Percentiles rank a stretch among this genome's conserved stretches.
Conservation (phyloP, 1,284 basidiomycete species). For the Malassezia pachydermatis region DNA sequence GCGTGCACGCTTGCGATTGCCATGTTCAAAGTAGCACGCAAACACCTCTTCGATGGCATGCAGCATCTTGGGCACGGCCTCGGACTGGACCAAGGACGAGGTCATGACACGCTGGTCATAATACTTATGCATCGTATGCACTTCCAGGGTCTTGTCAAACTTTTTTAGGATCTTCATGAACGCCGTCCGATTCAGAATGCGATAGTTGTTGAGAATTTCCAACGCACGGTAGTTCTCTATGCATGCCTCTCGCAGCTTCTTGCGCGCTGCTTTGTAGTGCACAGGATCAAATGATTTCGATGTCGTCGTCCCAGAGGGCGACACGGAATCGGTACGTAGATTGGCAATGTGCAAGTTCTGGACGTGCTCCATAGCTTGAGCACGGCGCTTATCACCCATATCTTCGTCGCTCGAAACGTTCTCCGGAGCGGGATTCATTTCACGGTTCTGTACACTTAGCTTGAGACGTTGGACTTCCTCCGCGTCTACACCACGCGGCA, state of each 20-base stretch:
- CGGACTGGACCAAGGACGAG: slow-evolving; percentile 52
- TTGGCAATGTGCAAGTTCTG: slow-evolving; percentile 22
- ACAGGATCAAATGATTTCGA: slow-evolving; percentile 57
- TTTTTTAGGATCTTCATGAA: slow-evolving; percentile 81
- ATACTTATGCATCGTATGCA: slow-evolving; percentile 59
- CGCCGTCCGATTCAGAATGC: slow-evolving; percentile 66
- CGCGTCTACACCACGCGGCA: slow-evolving; percentile 9
- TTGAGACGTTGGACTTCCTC: slow-evolving; percentile 10
- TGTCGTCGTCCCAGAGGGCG: slow-evolving; percentile 21
- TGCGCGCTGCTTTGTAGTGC: slow-evolving; percentile 70
- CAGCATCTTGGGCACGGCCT: slow-evolving; percentile 59
- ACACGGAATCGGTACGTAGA: slow-evolving; percentile 22
- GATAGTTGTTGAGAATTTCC: slow-evolving; percentile 69
- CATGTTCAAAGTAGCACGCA: slow-evolving; percentile 55
- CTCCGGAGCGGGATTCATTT: background rate
- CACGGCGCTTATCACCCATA: slow-evolving; percentile 29
- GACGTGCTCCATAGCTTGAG: slow-evolving; percentile 29
- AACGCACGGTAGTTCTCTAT: slow-evolving; percentile 68
- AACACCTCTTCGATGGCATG: slow-evolving; percentile 52
- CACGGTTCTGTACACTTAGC: slow-evolving; percentile 6
- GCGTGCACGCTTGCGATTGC: slow-evolving; percentile 70
- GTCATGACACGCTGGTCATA: slow-evolving; percentile 60
- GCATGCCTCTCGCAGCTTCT: slow-evolving; percentile 68
- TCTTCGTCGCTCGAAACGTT: slow-evolving; percentile 16
- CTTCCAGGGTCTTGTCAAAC: slow-evolving; percentile 74